Conservation (phyloP, 2,329 filamentous ascomycete species). For the Helotiales sp. region DNA sequence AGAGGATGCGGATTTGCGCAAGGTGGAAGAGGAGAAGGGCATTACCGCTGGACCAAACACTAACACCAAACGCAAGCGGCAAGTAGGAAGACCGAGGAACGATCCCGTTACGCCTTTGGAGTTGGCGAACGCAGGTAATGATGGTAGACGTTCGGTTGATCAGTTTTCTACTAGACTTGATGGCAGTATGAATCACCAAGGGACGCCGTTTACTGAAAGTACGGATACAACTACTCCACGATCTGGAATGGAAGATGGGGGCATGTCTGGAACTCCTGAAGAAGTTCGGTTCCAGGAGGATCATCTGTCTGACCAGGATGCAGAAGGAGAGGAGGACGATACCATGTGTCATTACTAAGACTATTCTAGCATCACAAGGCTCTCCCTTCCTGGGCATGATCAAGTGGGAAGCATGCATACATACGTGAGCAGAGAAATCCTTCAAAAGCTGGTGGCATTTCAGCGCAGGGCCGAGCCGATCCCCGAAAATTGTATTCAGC, state of each 20-base stretch:
- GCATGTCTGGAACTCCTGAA: conserved; percentile 4
- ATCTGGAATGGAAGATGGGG: conserved; percentile 9
- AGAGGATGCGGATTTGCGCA: conserved; percentile 7
- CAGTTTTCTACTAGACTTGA: background rate
- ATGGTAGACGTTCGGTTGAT: background rate
- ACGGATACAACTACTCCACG: background rate
- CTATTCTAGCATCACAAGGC: no score
- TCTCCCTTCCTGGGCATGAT: no score
- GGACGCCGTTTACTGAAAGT: background rate
- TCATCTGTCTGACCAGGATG: conserved; percentile 21
- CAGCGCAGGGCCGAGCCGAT: background rate
- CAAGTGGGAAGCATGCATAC: no score
- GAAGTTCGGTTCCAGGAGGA: conserved; percentile 6
- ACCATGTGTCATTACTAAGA: background rate
- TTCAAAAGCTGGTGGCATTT: background rate
- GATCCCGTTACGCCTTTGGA: background rate
- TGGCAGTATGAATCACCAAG: background rate
- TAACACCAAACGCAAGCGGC: conserved; percentile 13
- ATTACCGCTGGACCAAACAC: background rate
- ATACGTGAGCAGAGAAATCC: no score
- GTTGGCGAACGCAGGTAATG: background rate
- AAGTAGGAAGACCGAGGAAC: background rate
- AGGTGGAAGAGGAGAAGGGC: conserved; percentile 9
- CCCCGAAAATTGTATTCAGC: background rate
- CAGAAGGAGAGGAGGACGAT: conserved; percentile 24